Percentiles rank a stretch among this genome's conserved stretches.
These are phyloP conservation scores for Magnaporthiopsis incrustans DNA, from an alignment of 2,329 filamentous ascomycete species.

Conservation along the genomic window DNA sequence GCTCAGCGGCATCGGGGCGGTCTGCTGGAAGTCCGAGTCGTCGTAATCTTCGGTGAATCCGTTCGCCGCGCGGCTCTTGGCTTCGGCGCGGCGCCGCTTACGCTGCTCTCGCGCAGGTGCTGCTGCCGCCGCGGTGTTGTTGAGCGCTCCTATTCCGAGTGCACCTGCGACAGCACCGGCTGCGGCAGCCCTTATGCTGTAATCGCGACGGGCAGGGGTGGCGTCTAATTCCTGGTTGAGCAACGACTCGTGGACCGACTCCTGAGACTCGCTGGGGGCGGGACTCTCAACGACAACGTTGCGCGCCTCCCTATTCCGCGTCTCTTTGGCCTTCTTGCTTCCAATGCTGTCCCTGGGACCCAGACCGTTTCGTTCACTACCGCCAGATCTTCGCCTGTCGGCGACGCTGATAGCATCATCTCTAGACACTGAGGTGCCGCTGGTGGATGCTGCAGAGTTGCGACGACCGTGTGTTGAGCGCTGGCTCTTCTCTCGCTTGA, in stretches of 20 bases:
- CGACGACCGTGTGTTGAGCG: conserved; percentile 50
- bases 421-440: conserved; percentile 44
- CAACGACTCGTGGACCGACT: conserved; percentile 34
- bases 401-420: conserved; percentile 43
- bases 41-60: conserved; percentile 42
- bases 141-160: conserved; percentile 26
- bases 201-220: conserved; percentile 32
- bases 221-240: conserved; percentile 26
- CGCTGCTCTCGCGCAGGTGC: conserved; percentile 44
- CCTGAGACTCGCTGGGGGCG: conserved; percentile 38
- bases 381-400: conserved; percentile 52
- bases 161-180: conserved; percentile 34
- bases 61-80: conserved; percentile 38
- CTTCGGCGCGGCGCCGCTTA: conserved; percentile 43
- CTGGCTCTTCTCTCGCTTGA: conserved; percentile 84
- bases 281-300: conserved; percentile 45
- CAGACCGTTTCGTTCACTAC: conserved; percentile 43
- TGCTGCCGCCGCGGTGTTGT: conserved; percentile 10
- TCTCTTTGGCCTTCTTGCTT: conserved; percentile 30
- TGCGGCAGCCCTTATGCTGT: conserved; percentile 35
- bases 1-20: conserved; percentile 77
- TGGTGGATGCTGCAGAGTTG: conserved; percentile 55
- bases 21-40: conserved; percentile 40
- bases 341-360: conserved; percentile 41
- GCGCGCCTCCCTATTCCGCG: conserved; percentile 45